Evolutionary conservation across 108 stramenopile genomes (phyloP).

Genomic region (Pseudonitzschia pungens): DNA sequence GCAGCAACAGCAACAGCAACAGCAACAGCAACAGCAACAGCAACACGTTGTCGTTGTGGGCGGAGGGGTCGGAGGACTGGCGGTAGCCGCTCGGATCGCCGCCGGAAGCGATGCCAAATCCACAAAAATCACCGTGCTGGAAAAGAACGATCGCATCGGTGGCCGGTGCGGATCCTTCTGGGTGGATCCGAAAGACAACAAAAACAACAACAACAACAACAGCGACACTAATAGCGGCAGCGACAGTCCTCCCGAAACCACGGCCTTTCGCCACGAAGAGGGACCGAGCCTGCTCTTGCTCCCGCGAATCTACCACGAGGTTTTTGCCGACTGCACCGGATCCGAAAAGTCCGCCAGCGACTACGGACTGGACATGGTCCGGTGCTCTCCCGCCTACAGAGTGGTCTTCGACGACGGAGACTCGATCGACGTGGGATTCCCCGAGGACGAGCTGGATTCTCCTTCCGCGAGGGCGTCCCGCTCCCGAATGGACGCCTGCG

Average conservation of each 20-base stretch:
- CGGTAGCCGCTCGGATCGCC: constrained; percentile 61
- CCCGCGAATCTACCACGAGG: constrained; percentile 52
- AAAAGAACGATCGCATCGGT: constrained; percentile 60
- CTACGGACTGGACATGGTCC: constrained; percentile 66
- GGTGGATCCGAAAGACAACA: constrained; percentile 28
- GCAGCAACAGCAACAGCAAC: neutral
- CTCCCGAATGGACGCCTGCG: constrained; percentile 53
- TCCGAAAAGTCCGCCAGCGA: constrained; percentile 29
- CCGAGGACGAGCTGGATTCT: constrained; percentile 27
- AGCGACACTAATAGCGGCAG: constrained; percentile 30
- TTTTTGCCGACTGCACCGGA: constrained; percentile 56
- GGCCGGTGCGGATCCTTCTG: constrained; percentile 76
- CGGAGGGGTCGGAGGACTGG: constrained; percentile 66
- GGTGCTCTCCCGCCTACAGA: constrained; percentile 79
- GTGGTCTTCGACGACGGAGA: constrained; percentile 85
- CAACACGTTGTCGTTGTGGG: constrained; percentile 60
- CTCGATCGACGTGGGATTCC: constrained; percentile 66
- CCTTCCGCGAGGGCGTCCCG: constrained; percentile 40
- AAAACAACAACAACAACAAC: constrained; percentile 20
- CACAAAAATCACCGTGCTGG: constrained; percentile 51
- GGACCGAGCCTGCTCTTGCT: constrained; percentile 75
- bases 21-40: neutral
- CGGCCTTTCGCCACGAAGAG: constrained; percentile 74
- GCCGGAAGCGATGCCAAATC: neutral
- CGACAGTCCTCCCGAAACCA: neutral